Conservation (phyloP, 495 filamentous ascomycete genomes). For the Aspergillus panamensis region DNA sequence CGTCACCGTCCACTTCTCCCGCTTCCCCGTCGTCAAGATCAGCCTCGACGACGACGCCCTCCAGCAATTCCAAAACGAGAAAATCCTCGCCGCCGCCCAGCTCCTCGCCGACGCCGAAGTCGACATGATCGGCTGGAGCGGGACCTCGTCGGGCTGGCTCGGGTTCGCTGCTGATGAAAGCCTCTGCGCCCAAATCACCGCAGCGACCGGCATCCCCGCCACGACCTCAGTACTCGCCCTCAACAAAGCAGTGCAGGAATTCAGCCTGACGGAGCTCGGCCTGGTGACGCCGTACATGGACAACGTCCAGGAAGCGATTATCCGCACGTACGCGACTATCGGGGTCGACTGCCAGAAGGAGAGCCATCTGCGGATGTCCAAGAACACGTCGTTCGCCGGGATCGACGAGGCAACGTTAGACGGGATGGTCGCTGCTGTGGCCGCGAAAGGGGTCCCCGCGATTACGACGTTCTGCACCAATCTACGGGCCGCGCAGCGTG, state of each 20-base stretch:
- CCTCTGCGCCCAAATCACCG: background rate
- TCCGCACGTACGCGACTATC: background rate
- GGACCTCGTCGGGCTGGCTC: constrained; percentile 7
- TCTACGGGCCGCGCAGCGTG: constrained; percentile 8
- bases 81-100: constrained; percentile 5
- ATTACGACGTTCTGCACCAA: constrained; percentile 6
- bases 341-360: background rate
- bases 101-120: constrained; percentile 8
- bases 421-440: constrained; percentile 5
- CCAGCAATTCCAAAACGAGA: constrained; percentile 8
- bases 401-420: background rate
- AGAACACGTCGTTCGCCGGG: constrained; percentile 1
- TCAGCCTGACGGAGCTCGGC: background rate
- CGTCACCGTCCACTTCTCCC: constrained; percentile 6
- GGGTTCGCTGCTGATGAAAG: constrained; percentile 2
- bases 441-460: background rate
- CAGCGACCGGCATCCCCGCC: background rate
- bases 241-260: constrained; percentile 2
- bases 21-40: constrained; percentile 7
- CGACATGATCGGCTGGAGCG: constrained; percentile 7
- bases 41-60: constrained; percentile 4
- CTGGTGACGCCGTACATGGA: constrained; percentile 6
- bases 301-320: constrained; percentile 3
- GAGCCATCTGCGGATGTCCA: constrained; percentile 1
- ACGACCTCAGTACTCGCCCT: constrained; percentile 5